These are phyloP conservation scores for Metschnikowia sp. DNA, from an alignment of 805 yeast species.

Conservation along the genomic window DNA sequence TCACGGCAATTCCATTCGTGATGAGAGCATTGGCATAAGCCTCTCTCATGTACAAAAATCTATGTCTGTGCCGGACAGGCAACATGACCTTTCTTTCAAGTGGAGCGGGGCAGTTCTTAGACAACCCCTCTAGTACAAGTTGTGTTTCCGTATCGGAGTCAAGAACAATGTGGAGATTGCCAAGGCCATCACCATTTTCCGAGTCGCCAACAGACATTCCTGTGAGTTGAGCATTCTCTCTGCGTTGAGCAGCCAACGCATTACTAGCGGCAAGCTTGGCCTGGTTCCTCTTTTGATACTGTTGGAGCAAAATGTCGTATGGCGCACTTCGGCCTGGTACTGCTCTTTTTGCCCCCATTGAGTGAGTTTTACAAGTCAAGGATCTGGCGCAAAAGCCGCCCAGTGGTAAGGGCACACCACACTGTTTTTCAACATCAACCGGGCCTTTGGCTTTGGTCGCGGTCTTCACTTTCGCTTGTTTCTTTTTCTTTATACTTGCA, in stretches of 20 bases:
- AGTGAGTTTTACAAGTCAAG: slow-evolving; percentile 93
- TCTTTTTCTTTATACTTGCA: slow-evolving; percentile 24
- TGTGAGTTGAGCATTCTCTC: slow-evolving; percentile 54
- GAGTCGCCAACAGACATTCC: slow-evolving; percentile 21
- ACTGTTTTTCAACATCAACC: slow-evolving; percentile 88
- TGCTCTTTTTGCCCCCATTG: slow-evolving; percentile 97
- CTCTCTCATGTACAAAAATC: slow-evolving; percentile 84
- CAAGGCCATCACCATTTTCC: slow-evolving; percentile 19
- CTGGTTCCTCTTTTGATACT: slow-evolving; percentile 89
- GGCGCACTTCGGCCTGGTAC: slow-evolving; percentile 93
- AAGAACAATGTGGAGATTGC: slow-evolving; percentile 44
- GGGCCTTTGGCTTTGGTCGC: slow-evolving; percentile 69
- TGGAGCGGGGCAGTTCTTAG: slow-evolving; percentile 77
- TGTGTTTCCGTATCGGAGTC: slow-evolving; percentile 93
- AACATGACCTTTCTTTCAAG: slow-evolving; percentile 69
- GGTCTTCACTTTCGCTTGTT: slow-evolving; percentile 35
- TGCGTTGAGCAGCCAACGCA: slow-evolving; percentile 73
- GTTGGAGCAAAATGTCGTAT: slow-evolving; percentile 81
- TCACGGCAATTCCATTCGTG: slow-evolving; percentile 55
- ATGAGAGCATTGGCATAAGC: slow-evolving; percentile 86
- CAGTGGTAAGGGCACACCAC: slow-evolving; percentile 91
- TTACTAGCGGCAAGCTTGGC: slow-evolving; percentile 82
- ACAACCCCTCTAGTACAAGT: slow-evolving; percentile 84
- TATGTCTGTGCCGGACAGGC: slow-evolving; percentile 67
- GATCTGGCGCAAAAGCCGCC: slow-evolving; percentile 98